phyloP scores from a whole-genome alignment of 2,329 filamentous ascomycete species.

The Trichoderma asperellum region DNA sequence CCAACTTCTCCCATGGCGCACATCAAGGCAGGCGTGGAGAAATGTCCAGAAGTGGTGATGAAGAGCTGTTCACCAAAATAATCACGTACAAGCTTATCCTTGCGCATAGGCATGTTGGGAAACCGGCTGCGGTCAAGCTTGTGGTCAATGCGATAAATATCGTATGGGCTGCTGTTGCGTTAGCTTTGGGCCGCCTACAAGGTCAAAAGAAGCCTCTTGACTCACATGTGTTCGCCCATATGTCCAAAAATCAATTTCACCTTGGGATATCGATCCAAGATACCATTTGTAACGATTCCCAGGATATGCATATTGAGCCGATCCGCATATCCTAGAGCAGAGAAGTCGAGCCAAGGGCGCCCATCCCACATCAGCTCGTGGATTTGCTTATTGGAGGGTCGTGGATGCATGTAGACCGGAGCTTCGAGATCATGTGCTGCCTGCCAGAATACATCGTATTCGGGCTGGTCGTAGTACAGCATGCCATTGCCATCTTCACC shows the following conservation, averaged over 20 bases:
- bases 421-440: constrained; percentile 62
- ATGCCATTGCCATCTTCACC: constrained; percentile 62
- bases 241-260: constrained; percentile 53
- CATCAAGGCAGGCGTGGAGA: constrained; percentile 56
- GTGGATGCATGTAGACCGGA: constrained; percentile 66
- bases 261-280: constrained; percentile 53
- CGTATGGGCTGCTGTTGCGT: constrained; percentile 42
- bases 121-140: constrained; percentile 54
- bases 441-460: constrained; percentile 67
- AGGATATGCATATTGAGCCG: constrained; percentile 62
- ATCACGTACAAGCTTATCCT: constrained; percentile 51
- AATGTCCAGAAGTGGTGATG: constrained; percentile 61
- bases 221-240: constrained; percentile 50
- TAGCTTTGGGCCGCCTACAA: not conserved
- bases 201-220: not conserved
- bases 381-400: constrained; percentile 60
- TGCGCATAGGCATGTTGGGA: constrained; percentile 56
- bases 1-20: constrained; percentile 55
- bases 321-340: constrained; percentile 61
- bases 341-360: constrained; percentile 62
- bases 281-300: constrained; percentile 53
- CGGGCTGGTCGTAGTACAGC: constrained; percentile 65
- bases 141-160: constrained; percentile 55
- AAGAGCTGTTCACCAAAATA: constrained; percentile 62
- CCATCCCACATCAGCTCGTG: constrained; percentile 62